These are phyloP conservation scores for Aspergillus ochraceoroseus DNA, from an alignment of 2,329 filamentous ascomycete genomes.

Conservation along the genomic window DNA sequence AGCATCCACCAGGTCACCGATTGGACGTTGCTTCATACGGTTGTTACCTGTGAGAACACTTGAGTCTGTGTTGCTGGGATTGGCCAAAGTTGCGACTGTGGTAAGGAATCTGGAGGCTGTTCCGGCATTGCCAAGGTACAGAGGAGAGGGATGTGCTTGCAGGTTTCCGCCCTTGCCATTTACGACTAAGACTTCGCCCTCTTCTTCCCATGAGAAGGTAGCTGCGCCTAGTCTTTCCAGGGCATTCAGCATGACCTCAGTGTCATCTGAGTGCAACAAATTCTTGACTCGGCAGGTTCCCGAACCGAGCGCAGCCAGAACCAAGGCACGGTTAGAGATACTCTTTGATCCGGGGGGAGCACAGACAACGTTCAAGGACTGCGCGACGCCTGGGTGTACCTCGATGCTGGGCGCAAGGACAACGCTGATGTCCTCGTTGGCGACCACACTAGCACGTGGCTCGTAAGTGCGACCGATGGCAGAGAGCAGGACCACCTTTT, in stretches of 20 bases:
- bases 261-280: conserved; percentile 91
- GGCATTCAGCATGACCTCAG: conserved; percentile 95
- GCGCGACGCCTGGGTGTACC: conserved; percentile 67
- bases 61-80: conserved; percentile 57
- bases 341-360: conserved; percentile 94
- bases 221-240: conserved; percentile 78
- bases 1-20: conserved; percentile 87
- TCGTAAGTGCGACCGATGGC: conserved; percentile 86
- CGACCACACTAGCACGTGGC: conserved; percentile 80
- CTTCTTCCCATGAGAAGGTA: conserved; percentile 88
- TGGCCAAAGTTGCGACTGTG: conserved; percentile 79
- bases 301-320: conserved; percentile 84
- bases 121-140: conserved; percentile 94
- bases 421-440: conserved; percentile 75
- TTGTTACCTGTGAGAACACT: conserved; percentile 89
- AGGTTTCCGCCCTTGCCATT: conserved; percentile 85
- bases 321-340: conserved; percentile 89
- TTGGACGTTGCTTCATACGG: conserved; percentile 92
- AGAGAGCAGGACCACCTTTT: conserved; percentile 90
- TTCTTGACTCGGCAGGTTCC: conserved; percentile 88
- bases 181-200: conserved; percentile 84
- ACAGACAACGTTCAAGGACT: conserved; percentile 64
- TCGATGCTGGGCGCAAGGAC: conserved; percentile 74
- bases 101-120: conserved; percentile 94
- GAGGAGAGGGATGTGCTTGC: conserved; percentile 65